Conservation (phyloP, 495 filamentous ascomycete genomes). For the Penicillium paradoxum region DNA sequence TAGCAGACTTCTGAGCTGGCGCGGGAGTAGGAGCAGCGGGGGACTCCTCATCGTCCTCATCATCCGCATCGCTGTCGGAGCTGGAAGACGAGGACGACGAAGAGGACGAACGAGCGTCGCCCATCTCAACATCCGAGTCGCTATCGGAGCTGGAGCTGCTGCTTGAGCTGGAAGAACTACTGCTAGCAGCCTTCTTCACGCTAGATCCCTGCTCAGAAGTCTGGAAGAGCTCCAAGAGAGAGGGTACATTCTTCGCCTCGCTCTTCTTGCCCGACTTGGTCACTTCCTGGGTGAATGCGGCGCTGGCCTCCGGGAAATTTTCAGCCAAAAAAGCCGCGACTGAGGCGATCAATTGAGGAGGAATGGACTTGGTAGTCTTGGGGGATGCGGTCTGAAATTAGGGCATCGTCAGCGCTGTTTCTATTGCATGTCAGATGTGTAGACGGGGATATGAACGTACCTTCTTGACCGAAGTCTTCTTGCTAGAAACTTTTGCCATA, state of each 20-base stretch:
- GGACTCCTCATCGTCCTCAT: constrained; percentile 47
- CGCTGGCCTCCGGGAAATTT: constrained; percentile 54
- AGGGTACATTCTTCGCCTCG: constrained; percentile 37
- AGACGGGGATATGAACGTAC: constrained; percentile 13
- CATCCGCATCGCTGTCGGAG: constrained; percentile 60
- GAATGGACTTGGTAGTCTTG: constrained; percentile 24
- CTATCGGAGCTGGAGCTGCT: constrained; percentile 18
- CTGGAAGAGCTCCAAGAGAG: constrained; percentile 47
- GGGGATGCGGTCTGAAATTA: constrained; percentile 13
- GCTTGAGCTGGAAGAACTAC: constrained; percentile 14
- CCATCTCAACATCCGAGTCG: constrained; percentile 56
- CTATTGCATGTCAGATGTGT: neutral
- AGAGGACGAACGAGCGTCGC: constrained; percentile 43
- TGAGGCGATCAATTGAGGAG: constrained; percentile 58
- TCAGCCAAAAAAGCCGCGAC: constrained; percentile 62
- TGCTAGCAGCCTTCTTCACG: constrained; percentile 21
- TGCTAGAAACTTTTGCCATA: constrained; percentile 34
- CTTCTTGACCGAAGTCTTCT: constrained; percentile 36
- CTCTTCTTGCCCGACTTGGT: constrained; percentile 24
- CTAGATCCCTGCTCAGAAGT: constrained; percentile 37
- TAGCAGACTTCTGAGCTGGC: constrained; percentile 31
- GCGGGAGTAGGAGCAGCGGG: constrained; percentile 21
- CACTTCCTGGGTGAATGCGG: constrained; percentile 54
- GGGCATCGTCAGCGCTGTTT: constrained; percentile 9
- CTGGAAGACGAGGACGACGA: constrained; percentile 44